Evolutionary conservation across 768 basidiomycete genomes (phyloP), one percentile per base, ranked within the genome.

Genomic region (Antrodiella citrinella): DNA sequence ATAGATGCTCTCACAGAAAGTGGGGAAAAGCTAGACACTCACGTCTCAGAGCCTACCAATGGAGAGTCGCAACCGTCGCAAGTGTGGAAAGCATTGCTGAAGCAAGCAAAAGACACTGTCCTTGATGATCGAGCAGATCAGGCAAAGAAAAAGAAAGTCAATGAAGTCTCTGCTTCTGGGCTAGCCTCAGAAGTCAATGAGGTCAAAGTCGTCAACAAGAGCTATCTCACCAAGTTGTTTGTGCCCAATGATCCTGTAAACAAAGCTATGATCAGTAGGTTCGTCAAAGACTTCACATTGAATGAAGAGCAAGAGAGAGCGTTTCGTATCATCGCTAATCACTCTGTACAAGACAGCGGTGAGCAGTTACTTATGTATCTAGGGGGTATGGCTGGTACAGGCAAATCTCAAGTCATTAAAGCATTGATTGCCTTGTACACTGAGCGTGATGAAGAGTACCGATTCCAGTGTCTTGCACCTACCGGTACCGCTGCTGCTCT

Each of bases 301-400:
- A 60, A 60, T 46, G 24, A 40, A 18, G 59, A 60, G 26, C 57
- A 60, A 26, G 39, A 43, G 25, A 23, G 56, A 41, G 57, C 57
- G 13, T 61, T 58, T 38, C 24, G 47, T 4, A 58, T 61, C 30
- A 47, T 61, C 44, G 55, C 55, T 9, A 51, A 57, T 23, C 55
- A 60, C 47, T 24, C 54, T 12, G 20, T 22, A 15, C 19, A 45
- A n/a, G 41, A 43, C 22, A 39, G 4, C 19, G 22, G 35, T 3
- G 51, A 55, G 12, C 52, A 48, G 20, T 41, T 61, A 11, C 38
- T 48, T 5, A 59, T 61, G 60, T 57, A 61, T 40, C 20, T 61
- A 9, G 60, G 56, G 1, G 58, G 56, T 2, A 61, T 61, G 54
- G 60, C 46, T 15, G 60, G 60, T n/a, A 62, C 55, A 19, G 57